Evolutionary conservation across 1,139 yeast genomes (phyloP).

Genomic region (Petasospora fabianii): DNA sequence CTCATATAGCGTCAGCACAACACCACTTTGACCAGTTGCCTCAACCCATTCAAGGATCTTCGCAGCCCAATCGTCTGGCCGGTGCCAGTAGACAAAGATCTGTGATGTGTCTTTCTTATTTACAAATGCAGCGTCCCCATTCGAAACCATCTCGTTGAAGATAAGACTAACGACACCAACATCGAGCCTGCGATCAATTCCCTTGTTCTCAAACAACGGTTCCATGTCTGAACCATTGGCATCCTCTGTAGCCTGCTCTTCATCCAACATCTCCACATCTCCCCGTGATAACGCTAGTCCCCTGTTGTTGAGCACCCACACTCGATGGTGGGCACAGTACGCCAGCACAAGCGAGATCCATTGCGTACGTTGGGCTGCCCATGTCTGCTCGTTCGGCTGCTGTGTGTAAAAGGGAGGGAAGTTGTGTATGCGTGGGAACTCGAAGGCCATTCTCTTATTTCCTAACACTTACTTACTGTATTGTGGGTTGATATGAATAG

Average conservation of each 20-base stretch:
- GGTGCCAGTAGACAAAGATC: slow-evolving; percentile 60
- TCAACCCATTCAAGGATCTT: slow-evolving; percentile 60
- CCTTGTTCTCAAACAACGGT: slow-evolving; percentile 26
- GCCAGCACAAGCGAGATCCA: slow-evolving; percentile 56
- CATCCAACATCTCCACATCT: slow-evolving; percentile 19
- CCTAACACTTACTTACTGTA: neutral
- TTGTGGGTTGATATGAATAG: neutral
- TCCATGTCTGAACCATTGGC: too few relatives aligned
- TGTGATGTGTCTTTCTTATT: slow-evolving; percentile 23
- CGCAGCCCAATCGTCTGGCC: slow-evolving; percentile 75
- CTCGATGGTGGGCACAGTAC: slow-evolving; percentile 55
- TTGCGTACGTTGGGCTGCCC: slow-evolving; percentile 61
- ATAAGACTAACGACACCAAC: slow-evolving; percentile 54
- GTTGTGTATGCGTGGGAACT: slow-evolving; percentile 70
- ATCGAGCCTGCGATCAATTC: slow-evolving; percentile 41
- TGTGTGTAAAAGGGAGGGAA: slow-evolving; percentile 92
- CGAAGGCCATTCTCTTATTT: slow-evolving; percentile 15
- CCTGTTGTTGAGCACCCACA: slow-evolving; percentile 45
- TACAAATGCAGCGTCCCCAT: slow-evolving; percentile 32
- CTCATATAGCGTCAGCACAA: slow-evolving; percentile 81
- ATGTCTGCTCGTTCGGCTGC: slow-evolving; percentile 80
- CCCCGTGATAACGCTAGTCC: slow-evolving; percentile 34
- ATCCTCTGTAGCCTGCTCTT: slow-evolving; percentile 23
- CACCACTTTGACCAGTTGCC: slow-evolving; percentile 70
- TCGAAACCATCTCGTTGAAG: slow-evolving; percentile 52